These are phyloP conservation scores for Dalbergia cultrata DNA, from an alignment of 306 rosid species.

Conservation along the genomic window DNA sequence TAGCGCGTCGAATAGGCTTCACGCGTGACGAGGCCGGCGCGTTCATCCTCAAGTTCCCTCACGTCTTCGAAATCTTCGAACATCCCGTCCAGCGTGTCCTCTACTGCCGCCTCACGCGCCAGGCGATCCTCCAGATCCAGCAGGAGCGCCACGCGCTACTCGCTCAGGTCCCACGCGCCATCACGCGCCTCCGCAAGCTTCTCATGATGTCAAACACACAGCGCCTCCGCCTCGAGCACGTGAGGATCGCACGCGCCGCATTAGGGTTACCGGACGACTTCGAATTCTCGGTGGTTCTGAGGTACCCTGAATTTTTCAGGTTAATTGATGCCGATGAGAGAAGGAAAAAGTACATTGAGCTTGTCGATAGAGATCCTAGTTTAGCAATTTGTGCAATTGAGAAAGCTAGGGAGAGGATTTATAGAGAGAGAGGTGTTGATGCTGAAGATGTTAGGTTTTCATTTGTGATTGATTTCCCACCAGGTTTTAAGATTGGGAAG, in stretches of 20 bases:
- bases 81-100: constrained; percentile 91
- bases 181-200: constrained; percentile 77
- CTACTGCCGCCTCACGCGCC: constrained; percentile 76
- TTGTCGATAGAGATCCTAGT: constrained; percentile 62
- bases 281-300: constrained; percentile 76
- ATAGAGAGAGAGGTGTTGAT: constrained; percentile 77
- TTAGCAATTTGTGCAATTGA: constrained; percentile 73
- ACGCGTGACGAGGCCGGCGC: constrained; percentile 70
- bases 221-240: constrained; percentile 83
- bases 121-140: constrained; percentile 77
- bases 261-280: constrained; percentile 87
- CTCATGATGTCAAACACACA: constrained; percentile 76
- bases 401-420: constrained; percentile 78
- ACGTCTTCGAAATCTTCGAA: constrained; percentile 83
- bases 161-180: constrained; percentile 66
- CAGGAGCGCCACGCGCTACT: constrained; percentile 67
- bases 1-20: constrained; percentile 81
- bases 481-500: constrained; percentile 93
- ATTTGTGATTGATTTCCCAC: constrained; percentile 78
- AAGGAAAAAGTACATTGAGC: constrained; percentile 82
- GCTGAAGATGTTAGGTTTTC: constrained; percentile 85
- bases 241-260: constrained; percentile 75
- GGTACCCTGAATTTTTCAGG: constrained; percentile 71
- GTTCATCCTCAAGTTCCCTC: constrained; percentile 85
- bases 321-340: constrained; percentile 77